Evolutionary conservation across 2,329 filamentous ascomycete species (phyloP), one percentile per base, ranked within the genome.

Genomic region (Talaromyces sp.): DNA sequence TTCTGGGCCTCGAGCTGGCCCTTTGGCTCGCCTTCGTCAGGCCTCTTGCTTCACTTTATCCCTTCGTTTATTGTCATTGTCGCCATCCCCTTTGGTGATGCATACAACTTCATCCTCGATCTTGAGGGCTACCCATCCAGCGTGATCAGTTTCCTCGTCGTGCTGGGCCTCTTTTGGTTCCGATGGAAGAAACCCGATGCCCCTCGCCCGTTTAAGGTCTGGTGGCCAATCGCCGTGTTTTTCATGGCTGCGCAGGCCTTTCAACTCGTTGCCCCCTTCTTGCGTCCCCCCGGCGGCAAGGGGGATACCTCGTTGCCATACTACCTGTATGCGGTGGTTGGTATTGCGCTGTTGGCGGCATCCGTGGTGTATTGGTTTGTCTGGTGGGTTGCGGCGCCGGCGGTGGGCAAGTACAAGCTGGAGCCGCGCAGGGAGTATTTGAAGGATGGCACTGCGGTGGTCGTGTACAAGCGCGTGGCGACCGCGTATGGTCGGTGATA

Each of bases 1-100:
- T 85, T 89, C 69, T 88, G 84, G 84, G 85, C 86, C 0, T 86
- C 84, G 0, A 85, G 84, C 66, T 84, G 81, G 70, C 86, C 86
- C 0, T 86, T 84, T 57, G 83, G 84, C 55, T 80, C 86, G 0
- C 86, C 86, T 0, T 77, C 82, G 19, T 73, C 82, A 4, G 66
- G 65, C 11, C 64, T 73, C 2, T 83, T 87, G 64, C 76, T 87
- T 3, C 85, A 88, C 69, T 88, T 84, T 82, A 67, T 86, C 27
- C 78, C 87, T 7, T 86, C 84, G 0, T 77, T 88, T 60, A 81
- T 88, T 41, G 78, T 88, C 4, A 80, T 89, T 2, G 69, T 87
- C 1, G 85, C 84, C 0, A 85, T 86, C 1, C 86, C 86, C 0
- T 81, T 84, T 0, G 86, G 85, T 0, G 80, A 84, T 1, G 85